Percentiles rank a stretch among this genome's conserved stretches.
Evolutionary conservation across 2,329 filamentous ascomycete species (phyloP).

Genomic region (Dothidotthia symphoricarpi): DNA sequence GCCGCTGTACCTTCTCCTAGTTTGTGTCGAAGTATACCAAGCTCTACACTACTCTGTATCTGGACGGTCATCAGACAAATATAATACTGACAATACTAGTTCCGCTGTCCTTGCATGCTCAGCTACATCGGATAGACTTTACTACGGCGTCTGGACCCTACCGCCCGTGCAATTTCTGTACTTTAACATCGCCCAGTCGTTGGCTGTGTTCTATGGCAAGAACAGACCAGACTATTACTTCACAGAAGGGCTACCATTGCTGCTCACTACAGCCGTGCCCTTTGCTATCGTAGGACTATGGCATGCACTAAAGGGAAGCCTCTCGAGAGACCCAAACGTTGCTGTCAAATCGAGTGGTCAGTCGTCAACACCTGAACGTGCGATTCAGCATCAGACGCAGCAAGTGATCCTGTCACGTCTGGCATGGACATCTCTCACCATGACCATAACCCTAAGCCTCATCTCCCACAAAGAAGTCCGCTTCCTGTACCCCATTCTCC

Average conservation of each 20-base stretch:
- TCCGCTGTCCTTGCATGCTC: slow-evolving; percentile 63
- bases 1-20: slow-evolving; percentile 12
- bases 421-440: slow-evolving; percentile 51
- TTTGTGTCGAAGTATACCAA: slow-evolving; percentile 4
- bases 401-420: slow-evolving; percentile 26
- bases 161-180: slow-evolving; percentile 83
- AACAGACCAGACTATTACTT: slow-evolving; percentile 94
- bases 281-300: slow-evolving; percentile 69
- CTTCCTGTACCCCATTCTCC: slow-evolving; percentile 91
- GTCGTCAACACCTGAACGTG: not conserved
- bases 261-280: slow-evolving; percentile 79
- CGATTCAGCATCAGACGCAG: slow-evolving; percentile 6
- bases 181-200: slow-evolving; percentile 83
- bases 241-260: slow-evolving; percentile 81
- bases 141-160: slow-evolving; percentile 84
- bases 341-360: not conserved
- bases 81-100: slow-evolving; percentile 38
- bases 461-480: slow-evolving; percentile 96
- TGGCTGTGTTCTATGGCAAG: slow-evolving; percentile 88
- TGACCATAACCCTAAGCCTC: slow-evolving; percentile 67
- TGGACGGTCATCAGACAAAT: slow-evolving; percentile 12
- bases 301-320: slow-evolving; percentile 31
- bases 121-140: slow-evolving; percentile 67
- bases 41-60: slow-evolving; percentile 8
- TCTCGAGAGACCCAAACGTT: slow-evolving; percentile 19